These are phyloP conservation scores for Elongisporangium anandrum DNA, from an alignment of 352 stramenopile genomes.

Conservation along the genomic window DNA sequence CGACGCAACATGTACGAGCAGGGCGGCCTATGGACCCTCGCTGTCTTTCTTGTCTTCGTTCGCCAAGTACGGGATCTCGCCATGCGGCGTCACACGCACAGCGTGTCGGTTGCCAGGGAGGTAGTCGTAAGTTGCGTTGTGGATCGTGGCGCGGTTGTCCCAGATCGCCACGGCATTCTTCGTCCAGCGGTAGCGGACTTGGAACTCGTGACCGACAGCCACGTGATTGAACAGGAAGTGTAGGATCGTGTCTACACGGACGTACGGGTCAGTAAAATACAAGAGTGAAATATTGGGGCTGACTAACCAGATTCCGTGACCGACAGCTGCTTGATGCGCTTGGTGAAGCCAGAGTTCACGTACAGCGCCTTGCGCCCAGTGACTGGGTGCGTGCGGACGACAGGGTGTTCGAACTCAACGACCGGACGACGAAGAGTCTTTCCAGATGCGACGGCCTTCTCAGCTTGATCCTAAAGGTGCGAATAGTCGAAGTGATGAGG, in stretches of 20 bases:
- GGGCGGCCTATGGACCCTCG: no score
- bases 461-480: conserved; percentile 18
- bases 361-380: conserved; percentile 30
- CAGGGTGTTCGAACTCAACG: conserved; percentile 32
- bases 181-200: conserved; percentile 27
- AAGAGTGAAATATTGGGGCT: no score
- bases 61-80: conserved; percentile 23
- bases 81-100: conserved; percentile 24
- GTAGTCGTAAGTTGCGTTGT: conserved; percentile 34
- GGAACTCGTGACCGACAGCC: conserved; percentile 25
- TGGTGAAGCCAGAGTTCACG: conserved; percentile 34
- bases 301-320: conserved; percentile 27
- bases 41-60: no score
- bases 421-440: conserved; percentile 22
- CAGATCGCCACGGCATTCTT: conserved; percentile 27
- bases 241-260: conserved; percentile 6
- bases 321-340: conserved; percentile 30
- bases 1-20: no score
- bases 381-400: conserved; percentile 35
- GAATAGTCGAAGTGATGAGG: not conserved
- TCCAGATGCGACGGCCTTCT: conserved; percentile 14
- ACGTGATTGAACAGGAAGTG: conserved; percentile 20
- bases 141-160: conserved; percentile 28
- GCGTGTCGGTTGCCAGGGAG: conserved; percentile 31
- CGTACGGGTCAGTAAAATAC: no score